Conservation (phyloP, 495 filamentous ascomycete species). For the Podospora appendiculata region DNA sequence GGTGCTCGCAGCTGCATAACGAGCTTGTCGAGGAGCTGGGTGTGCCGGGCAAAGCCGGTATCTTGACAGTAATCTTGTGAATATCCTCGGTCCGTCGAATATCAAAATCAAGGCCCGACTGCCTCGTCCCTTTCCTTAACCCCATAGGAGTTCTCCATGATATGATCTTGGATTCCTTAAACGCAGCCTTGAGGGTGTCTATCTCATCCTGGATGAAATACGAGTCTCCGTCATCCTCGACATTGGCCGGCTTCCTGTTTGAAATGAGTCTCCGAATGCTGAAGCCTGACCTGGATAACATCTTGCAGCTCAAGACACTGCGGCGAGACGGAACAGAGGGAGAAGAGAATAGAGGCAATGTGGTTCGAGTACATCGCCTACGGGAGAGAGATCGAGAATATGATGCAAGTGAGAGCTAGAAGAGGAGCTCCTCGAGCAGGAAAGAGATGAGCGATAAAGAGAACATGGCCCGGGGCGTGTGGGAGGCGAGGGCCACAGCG, state of each 20-base stretch:
- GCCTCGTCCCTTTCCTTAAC: slow-evolving; percentile 18
- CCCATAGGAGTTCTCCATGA: slow-evolving; percentile 20
- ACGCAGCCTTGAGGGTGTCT: slow-evolving; percentile 11
- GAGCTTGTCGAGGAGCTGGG: slow-evolving; percentile 41
- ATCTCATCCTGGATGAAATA: slow-evolving; percentile 20
- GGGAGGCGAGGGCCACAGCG: neutral
- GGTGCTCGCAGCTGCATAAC: slow-evolving; percentile 36
- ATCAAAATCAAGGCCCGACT: slow-evolving; percentile 30
- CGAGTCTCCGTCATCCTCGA: slow-evolving; percentile 25
- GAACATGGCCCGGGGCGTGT: neutral
- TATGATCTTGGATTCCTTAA: slow-evolving; percentile 17
- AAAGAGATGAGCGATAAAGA: neutral
- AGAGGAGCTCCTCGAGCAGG: neutral
- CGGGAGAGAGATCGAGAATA: neutral
- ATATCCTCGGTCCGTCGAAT: slow-evolving; percentile 32
- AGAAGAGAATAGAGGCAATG: slow-evolving; percentile 1
- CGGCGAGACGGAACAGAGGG: neutral
- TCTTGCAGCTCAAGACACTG: slow-evolving; percentile 14
- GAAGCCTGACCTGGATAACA: slow-evolving; percentile 35
- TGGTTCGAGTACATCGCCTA: slow-evolving; percentile 3
- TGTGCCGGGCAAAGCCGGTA: slow-evolving; percentile 37
- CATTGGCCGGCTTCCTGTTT: slow-evolving; percentile 19
- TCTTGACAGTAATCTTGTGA: slow-evolving; percentile 23
- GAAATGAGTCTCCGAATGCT: slow-evolving; percentile 39
- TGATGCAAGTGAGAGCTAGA: no score